Percentiles rank a stretch among this genome's conserved stretches.
Evolutionary conservation across 257 asterid species (phyloP).

Genomic region (Przewalskia tangutica): DNA sequence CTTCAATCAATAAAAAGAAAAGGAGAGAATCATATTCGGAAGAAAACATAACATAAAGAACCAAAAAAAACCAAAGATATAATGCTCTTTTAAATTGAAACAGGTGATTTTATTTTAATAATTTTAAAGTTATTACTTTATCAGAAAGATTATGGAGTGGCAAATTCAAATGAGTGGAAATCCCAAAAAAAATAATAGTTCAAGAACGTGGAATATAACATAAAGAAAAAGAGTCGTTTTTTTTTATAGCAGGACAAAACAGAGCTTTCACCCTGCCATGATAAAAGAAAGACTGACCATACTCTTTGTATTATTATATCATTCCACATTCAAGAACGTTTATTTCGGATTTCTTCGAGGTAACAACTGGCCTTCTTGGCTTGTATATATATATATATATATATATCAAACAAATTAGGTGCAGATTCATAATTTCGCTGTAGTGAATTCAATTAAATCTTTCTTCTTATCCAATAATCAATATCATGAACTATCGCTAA

Average conservation of each 20-base stretch:
- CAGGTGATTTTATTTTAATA: no score
- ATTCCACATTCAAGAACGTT: neutral
- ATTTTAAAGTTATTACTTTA: no score
- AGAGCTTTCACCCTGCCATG: neutral
- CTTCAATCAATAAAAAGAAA: neutral
- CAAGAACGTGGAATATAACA: no score
- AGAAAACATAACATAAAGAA: neutral
- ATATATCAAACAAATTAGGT: neutral
- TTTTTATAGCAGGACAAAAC: neutral
- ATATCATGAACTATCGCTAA: neutral
- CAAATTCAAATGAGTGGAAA: neutral
- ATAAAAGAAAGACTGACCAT: neutral
- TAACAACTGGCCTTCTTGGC: neutral
- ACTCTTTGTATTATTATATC: neutral
- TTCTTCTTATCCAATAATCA: neutral
- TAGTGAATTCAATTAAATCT: neutral
- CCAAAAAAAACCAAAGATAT: neutral
- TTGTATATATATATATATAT: neutral
- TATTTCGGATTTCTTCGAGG: neutral
- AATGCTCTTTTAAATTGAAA: no score
- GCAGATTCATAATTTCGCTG: neutral
- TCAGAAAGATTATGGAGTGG: no score
- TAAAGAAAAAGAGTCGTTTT: no score
- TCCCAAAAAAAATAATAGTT: no score
- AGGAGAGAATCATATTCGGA: neutral